Conservation (phyloP, 2,329 filamentous ascomycete genomes). For the Neurospora sp. region DNA sequence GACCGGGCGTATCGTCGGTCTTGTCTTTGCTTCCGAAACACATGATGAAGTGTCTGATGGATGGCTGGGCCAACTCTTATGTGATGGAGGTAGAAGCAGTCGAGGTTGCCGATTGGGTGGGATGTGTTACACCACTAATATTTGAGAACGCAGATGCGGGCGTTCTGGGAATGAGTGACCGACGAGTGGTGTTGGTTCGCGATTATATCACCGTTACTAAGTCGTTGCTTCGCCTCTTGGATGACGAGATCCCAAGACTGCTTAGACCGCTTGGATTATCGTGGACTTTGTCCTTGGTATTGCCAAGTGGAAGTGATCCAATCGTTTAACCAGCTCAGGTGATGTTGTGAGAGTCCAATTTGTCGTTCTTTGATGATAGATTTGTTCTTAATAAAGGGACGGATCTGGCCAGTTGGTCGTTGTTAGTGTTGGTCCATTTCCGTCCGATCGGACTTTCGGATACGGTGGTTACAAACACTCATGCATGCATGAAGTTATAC, state of each 20-base stretch:
- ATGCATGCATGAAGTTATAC: background rate
- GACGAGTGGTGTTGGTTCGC: background rate
- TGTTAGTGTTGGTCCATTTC: background rate
- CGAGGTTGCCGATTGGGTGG: background rate
- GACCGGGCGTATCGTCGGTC: conserved; percentile 30
- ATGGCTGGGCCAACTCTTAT: background rate
- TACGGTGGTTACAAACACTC: background rate
- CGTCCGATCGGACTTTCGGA: background rate
- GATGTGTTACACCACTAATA: background rate
- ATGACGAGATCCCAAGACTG: background rate
- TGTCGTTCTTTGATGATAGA: background rate
- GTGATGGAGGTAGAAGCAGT: background rate
- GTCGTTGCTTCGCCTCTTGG: background rate
- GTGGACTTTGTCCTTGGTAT: background rate
- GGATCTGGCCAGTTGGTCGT: background rate
- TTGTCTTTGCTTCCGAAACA: conserved; percentile 39
- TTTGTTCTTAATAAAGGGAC: background rate
- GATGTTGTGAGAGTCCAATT: background rate
- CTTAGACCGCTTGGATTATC: background rate
- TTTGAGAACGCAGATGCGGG: background rate
- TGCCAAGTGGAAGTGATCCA: background rate
- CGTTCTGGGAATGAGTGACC: background rate
- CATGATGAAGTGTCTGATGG: conserved; percentile 24
- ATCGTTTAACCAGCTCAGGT: background rate
- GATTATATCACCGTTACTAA: background rate